A percentile compares a stretch with the other conserved stretches of the same genome.
phyloP scores from a whole-genome alignment of 164 flowering plant genomes.

The Santalum album region DNA sequence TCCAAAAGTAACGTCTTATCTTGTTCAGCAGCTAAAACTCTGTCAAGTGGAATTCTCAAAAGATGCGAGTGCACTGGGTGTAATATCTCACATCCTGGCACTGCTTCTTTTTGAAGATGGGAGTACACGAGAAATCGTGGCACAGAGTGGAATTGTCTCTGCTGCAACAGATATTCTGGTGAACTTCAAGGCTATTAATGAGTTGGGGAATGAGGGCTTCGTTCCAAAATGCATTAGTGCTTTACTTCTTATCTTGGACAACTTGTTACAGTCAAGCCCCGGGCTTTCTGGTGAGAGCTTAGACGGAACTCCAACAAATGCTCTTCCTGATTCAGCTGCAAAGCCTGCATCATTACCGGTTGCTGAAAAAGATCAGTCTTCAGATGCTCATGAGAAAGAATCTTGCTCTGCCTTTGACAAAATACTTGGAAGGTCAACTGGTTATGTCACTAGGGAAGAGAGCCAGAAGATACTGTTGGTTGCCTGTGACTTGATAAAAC shows the following conservation, averaged over 20 bases:
- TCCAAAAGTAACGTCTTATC: conserved; percentile 50
- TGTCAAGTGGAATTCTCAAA: conserved; percentile 48
- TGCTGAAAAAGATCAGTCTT: conserved; percentile 21
- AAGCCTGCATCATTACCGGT: conserved; percentile 28
- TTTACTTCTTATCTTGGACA: conserved; percentile 68
- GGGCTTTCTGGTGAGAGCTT: conserved; percentile 28
- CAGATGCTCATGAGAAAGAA: conserved; percentile 35
- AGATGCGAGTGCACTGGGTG: conserved; percentile 49
- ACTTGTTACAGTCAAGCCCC: conserved; percentile 67
- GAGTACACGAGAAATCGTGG: conserved; percentile 60
- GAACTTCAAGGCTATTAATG: conserved; percentile 37
- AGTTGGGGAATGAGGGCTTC: conserved; percentile 32
- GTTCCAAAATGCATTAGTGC: conserved; percentile 74
- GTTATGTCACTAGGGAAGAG: conserved; percentile 68
- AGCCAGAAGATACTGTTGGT: conserved; percentile 42
- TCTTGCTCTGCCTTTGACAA: conserved; percentile 41
- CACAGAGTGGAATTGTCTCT: conserved; percentile 54
- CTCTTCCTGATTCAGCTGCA: conserved; percentile 37
- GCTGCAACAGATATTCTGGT: conserved; percentile 48
- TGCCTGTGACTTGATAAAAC: conserved; percentile 67
- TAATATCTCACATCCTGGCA: conserved; percentile 63
- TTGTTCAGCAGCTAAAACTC: conserved; percentile 69
- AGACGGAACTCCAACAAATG: conserved; percentile 28
- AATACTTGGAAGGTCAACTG: conserved; percentile 71
- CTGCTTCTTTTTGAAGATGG: conserved; percentile 78